Evolutionary conservation across 495 filamentous ascomycete species (phyloP).

Genomic region (Cenococcum geophilum): DNA sequence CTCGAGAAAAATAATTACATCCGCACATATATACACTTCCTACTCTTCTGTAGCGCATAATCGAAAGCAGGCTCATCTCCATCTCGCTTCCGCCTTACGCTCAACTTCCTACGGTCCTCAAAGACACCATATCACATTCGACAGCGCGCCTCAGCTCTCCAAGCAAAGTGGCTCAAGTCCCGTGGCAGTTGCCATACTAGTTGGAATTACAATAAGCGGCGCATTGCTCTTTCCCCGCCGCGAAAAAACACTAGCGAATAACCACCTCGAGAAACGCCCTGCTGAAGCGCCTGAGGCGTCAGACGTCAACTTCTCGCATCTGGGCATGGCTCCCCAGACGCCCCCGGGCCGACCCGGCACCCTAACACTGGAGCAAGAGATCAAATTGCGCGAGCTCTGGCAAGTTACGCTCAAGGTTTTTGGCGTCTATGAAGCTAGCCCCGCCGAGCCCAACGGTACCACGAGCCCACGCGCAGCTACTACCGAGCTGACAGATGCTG

Average conservation of each 20-base stretch:
- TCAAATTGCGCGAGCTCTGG: conserved; percentile 87
- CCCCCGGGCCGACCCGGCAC: conserved; percentile 77
- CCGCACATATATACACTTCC: neutral
- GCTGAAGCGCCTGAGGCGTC: conserved; percentile 9
- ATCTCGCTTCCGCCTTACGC: neutral
- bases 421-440: conserved; percentile 46
- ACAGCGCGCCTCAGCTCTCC: neutral
- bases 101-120: neutral
- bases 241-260: neutral
- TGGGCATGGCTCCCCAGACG: conserved; percentile 41
- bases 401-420: conserved; percentile 69
- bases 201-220: conserved; percentile 4
- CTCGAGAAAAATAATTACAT: neutral
- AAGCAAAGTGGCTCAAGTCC: neutral
- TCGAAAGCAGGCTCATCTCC: conserved; percentile 1
- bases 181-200: neutral
- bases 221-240: neutral
- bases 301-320: conserved; percentile 18
- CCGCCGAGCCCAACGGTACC: conserved; percentile 24
- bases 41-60: neutral
- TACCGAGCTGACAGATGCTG: conserved; percentile 29
- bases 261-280: neutral
- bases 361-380: conserved; percentile 81
- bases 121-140: neutral
- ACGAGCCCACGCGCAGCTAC: conserved; percentile 31